A percentile compares a stretch with the other conserved stretches of the same genome.
These are phyloP conservation scores for Cantharellus anzutake DNA, from an alignment of 768 basidiomycete species.

Conservation along the genomic window DNA sequence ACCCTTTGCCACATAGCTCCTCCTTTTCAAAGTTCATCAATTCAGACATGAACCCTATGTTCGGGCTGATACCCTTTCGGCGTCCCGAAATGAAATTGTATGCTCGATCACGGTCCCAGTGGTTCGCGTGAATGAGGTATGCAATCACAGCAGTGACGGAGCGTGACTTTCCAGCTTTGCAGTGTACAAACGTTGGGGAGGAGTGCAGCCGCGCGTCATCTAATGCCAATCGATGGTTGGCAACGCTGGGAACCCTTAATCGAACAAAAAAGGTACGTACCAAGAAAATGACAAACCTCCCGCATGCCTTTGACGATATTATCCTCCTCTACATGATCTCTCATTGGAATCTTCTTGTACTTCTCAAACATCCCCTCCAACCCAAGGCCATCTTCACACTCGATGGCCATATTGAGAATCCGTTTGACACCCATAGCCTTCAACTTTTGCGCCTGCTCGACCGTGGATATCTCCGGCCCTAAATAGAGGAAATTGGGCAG, in stretches of 20 bases:
- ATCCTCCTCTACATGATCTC: conserved; percentile 90
- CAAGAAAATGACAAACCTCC: conserved; percentile 72
- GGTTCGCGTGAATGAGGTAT: conserved; percentile 92
- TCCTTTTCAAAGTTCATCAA: conserved; percentile 92
- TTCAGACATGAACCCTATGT: conserved; percentile 94
- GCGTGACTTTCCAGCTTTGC: conserved; percentile 88
- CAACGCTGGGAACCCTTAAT: background rate
- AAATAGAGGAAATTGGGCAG: conserved; percentile 80
- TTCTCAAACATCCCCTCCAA: conserved; percentile 57
- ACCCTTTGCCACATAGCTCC: conserved; percentile 60
- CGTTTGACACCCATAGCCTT: conserved; percentile 59
- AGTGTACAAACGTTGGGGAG: conserved; percentile 85
- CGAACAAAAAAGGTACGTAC: conserved; percentile 28
- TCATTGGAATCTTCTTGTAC: conserved; percentile 78
- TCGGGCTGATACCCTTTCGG: conserved; percentile 87
- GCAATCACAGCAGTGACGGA: conserved; percentile 95
- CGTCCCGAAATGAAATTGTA: conserved; percentile 86
- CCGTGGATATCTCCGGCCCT: conserved; percentile 65
- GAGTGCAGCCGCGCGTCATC: conserved; percentile 86
- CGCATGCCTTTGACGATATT: conserved; percentile 63
- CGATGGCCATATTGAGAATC: conserved; percentile 79
- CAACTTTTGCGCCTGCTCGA: conserved; percentile 59
- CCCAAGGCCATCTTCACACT: conserved; percentile 75
- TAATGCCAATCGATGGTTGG: conserved; percentile 15
- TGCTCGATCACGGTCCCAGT: conserved; percentile 84